These are phyloP conservation scores for Tylopilus sp. DNA, from an alignment of 1,284 basidiomycete species.

Conservation along the genomic window DNA sequence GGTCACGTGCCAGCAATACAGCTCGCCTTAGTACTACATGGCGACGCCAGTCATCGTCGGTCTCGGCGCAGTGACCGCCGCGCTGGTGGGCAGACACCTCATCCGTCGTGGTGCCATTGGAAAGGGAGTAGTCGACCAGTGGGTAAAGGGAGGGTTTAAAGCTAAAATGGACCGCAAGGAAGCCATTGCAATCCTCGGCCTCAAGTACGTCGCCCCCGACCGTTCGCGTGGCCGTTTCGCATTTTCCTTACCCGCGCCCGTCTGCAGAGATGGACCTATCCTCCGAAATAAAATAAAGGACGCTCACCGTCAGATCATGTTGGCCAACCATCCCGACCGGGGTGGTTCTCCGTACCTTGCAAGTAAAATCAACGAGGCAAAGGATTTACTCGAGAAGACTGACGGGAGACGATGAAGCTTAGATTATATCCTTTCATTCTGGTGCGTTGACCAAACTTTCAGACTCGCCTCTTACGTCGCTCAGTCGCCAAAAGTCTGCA, in stretches of 20 bases:
- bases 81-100: constrained; percentile 70
- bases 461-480: neutral
- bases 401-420: constrained; percentile 44
- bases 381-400: constrained; percentile 75
- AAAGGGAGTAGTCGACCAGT: constrained; percentile 72
- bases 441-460: constrained; percentile 13
- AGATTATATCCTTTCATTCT: neutral
- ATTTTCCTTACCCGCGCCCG: neutral
- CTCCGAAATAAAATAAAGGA: constrained; percentile 79
- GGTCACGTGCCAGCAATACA: constrained; percentile 12
- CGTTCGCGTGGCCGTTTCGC: neutral
- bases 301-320: constrained; percentile 89
- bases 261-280: constrained; percentile 66
- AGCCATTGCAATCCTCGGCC: constrained; percentile 87
- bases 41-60: constrained; percentile 75
- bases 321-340: constrained; percentile 94
- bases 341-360: constrained; percentile 95
- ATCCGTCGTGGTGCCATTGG: constrained; percentile 57
- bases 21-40: too few species aligned
- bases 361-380: constrained; percentile 97
- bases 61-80: constrained; percentile 76
- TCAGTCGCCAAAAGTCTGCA: constrained; percentile 1
- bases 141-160: constrained; percentile 93
- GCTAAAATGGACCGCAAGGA: constrained; percentile 95
- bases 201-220: constrained; percentile 64